Conservation (phyloP, 768 basidiomycete genomes). For the Xerocomellus chrysenteron region DNA sequence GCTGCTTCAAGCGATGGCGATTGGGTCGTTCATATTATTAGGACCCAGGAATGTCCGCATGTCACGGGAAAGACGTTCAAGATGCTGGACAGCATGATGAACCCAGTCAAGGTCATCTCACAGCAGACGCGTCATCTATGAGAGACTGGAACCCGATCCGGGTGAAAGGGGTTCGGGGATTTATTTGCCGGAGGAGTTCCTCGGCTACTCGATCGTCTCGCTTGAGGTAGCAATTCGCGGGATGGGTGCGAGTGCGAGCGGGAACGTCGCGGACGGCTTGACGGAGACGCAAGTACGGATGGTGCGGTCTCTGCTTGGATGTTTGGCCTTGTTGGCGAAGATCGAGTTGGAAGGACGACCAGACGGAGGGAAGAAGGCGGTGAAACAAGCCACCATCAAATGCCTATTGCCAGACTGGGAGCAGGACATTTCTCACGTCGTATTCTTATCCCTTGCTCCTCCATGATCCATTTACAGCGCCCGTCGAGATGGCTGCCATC, state of each 20-base stretch:
- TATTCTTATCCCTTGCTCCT: slow-evolving; percentile 84
- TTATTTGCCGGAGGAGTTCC: slow-evolving; percentile 88
- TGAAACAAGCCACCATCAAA: slow-evolving; percentile 86
- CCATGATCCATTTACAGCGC: slow-evolving; percentile 85
- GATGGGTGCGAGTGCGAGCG: slow-evolving; percentile 39
- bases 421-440: slow-evolving; percentile 75
- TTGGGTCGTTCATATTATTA: background rate
- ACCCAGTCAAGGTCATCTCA: slow-evolving; percentile 73
- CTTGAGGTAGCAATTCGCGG: slow-evolving; percentile 84
- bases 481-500: slow-evolving; percentile 85
- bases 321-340: slow-evolving; percentile 62
- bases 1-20: background rate
- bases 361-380: slow-evolving; percentile 74
- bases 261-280: slow-evolving; percentile 57
- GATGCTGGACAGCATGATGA: slow-evolving; percentile 80
- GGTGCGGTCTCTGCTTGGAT: slow-evolving; percentile 73
- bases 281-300: slow-evolving; percentile 76
- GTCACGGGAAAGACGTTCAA: slow-evolving; percentile 47
- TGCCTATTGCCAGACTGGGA: slow-evolving; percentile 91
- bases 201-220: slow-evolving; percentile 82
- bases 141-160: slow-evolving; percentile 66
- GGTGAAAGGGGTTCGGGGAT: slow-evolving; percentile 80
- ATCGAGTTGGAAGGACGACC: slow-evolving; percentile 67
- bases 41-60: background rate
- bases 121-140: slow-evolving; percentile 83